Evolutionary conservation across 2,329 filamentous ascomycete genomes (phyloP).

Genomic region (Cladophialophora immunda): DNA sequence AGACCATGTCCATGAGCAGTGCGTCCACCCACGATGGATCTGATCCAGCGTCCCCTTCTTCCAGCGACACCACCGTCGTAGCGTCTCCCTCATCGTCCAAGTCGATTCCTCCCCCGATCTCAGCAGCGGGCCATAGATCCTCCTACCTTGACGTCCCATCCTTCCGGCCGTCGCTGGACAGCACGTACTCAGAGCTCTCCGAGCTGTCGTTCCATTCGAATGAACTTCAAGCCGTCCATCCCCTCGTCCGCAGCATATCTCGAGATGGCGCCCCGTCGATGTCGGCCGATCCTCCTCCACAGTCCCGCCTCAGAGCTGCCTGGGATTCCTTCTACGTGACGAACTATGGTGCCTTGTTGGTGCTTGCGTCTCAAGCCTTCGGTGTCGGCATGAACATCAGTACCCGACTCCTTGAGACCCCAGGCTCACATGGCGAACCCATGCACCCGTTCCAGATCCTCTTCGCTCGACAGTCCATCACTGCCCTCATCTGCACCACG

Average conservation of each 20-base stretch:
- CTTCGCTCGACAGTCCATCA: constrained; percentile 80
- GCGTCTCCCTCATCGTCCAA: constrained; percentile 23
- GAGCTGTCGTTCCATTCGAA: constrained; percentile 41
- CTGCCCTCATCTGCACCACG: constrained; percentile 68
- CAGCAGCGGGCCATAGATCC: neutral
- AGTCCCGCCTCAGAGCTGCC: constrained; percentile 44
- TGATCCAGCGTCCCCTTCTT: constrained; percentile 12
- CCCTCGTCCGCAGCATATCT: constrained; percentile 32
- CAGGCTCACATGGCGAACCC: constrained; percentile 70
- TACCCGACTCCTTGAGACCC: constrained; percentile 75
- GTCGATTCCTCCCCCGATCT: constrained; percentile 11
- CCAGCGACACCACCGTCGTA: constrained; percentile 16
- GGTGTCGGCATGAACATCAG: constrained; percentile 86
- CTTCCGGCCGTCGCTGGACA: constrained; percentile 36
- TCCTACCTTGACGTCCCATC: constrained; percentile 33
- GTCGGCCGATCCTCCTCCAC: constrained; percentile 19
- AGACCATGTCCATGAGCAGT: constrained; percentile 29
- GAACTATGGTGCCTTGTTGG: constrained; percentile 77
- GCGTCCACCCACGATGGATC: constrained; percentile 4
- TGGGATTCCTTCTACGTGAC: constrained; percentile 62
- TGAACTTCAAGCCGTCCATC: constrained; percentile 30
- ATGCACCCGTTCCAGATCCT: constrained; percentile 87
- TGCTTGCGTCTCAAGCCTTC: constrained; percentile 80
- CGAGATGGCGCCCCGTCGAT: constrained; percentile 22
- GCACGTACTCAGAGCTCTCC: constrained; percentile 40